Evolutionary conservation across 805 yeast species (phyloP), one percentile per base, ranked within the genome.

Genomic region (Monosporozyma aerobia): DNA sequence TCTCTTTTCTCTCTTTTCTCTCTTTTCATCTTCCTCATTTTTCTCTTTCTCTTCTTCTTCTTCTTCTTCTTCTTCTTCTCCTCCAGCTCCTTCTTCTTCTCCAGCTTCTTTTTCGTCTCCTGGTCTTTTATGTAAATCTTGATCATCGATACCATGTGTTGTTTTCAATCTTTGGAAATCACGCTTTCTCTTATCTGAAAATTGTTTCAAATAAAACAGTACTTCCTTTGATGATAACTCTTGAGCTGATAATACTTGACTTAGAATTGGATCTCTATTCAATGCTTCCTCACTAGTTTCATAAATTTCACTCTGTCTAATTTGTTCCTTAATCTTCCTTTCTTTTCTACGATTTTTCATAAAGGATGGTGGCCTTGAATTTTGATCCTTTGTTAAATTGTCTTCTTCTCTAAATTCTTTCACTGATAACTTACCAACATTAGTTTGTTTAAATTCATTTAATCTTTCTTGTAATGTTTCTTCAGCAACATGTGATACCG

Each of bases 401-500:
- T 57, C 57, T 8, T 51, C 58, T 22, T 73, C 77, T 60, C 98
- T 76, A 63, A 94, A 92, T 45, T 81, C 84, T 46, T 77, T 75
- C 19, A 94, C 82, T 0, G 96, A 81, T 55, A 92, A 69, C 9
- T 73, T 71, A 1, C 89, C 95, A 0, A 96, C 82, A 16, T 78
- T 73, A 0, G 98, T 90, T 51, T 76, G 75, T 58, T 81, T 83
- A 65, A 94, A 94, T 70, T 94, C 99, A 59, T 85, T 85, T 58
- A 94, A 76, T 59, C 99, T 77, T 58, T 87, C 79, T 65, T 94
- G 98, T 48, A 94, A 76, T 1, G 99, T 95, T 55, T 87, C 94
- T 61, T 89, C 95, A 5, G 96, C 97, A 27, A 94, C 90, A 66
- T 89, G 96, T 1, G 98, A 92, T 7, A 94, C 94, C 0, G 95